Evolutionary conservation across 768 basidiomycete genomes (phyloP).

Genomic region (Macrolepiota dolichaula): DNA sequence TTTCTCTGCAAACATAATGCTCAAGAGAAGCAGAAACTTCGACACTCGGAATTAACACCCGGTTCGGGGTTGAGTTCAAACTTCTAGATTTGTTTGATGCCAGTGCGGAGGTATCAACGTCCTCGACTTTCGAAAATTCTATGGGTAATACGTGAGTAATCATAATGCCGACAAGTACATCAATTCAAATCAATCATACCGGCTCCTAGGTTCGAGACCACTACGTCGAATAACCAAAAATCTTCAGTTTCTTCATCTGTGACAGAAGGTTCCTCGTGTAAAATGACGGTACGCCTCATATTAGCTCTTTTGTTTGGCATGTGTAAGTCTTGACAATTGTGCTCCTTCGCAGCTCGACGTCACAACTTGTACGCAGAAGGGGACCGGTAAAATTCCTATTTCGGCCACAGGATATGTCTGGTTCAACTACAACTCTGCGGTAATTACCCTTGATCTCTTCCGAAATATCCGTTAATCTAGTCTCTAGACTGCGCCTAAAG

Average conservation of each 20-base stretch:
- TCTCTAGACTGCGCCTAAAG: too few relatives aligned
- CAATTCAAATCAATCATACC: background rate
- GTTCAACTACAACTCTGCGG: constrained; percentile 15
- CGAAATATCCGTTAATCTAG: too few relatives aligned
- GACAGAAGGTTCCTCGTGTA: background rate
- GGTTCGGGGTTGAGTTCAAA: background rate
- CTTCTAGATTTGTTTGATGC: background rate
- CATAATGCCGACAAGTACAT: too few relatives aligned
- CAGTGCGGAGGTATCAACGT: background rate
- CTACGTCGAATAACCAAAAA: background rate
- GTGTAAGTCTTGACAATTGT: background rate
- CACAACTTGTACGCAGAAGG: constrained; percentile 10
- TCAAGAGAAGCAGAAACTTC: background rate
- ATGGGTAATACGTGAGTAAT: background rate
- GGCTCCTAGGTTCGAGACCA: background rate
- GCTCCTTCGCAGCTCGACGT: background rate
- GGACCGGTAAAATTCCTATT: constrained; percentile 7
- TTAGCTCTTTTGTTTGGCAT: background rate
- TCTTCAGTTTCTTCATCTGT: background rate
- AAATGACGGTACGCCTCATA: background rate
- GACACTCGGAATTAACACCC: background rate
- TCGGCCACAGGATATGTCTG: constrained; percentile 15
- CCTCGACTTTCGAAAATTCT: background rate
- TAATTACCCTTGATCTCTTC: background rate
- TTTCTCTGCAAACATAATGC: background rate